phyloP scores from a whole-genome alignment of 768 basidiomycete genomes.

The Boletus eberwhitei region DNA sequence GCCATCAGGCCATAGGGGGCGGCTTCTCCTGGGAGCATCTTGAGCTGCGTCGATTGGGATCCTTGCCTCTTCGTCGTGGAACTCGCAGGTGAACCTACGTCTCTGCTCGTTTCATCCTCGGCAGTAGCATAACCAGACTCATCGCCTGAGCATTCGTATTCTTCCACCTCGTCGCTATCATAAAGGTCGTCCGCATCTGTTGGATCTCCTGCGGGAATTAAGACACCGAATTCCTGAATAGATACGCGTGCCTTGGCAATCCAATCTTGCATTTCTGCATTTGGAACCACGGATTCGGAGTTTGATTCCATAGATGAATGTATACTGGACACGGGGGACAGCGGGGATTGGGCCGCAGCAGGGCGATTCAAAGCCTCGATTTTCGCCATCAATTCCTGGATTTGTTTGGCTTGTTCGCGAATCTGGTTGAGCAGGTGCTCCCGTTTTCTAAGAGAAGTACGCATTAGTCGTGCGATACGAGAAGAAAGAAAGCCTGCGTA shows the following conservation, averaged over 20 bases:
- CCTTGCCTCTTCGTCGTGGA: conserved; percentile 39
- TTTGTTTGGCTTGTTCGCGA: conserved; percentile 68
- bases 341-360: conserved; percentile 33
- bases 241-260: conserved; percentile 69
- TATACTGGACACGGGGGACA: conserved; percentile 28
- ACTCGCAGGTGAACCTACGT: conserved; percentile 30
- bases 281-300: conserved; percentile 32
- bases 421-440: conserved; percentile 78
- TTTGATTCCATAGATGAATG: conserved; percentile 27
- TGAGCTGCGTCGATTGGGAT: conserved; percentile 41
- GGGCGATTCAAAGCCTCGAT: conserved; percentile 48
- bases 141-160: conserved; percentile 34
- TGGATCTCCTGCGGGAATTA: conserved; percentile 61
- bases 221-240: conserved; percentile 63
- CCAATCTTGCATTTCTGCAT: conserved; percentile 71
- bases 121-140: conserved; percentile 30
- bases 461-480: background rate
- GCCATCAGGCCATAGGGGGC: conserved; percentile 77
- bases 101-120: conserved; percentile 22
- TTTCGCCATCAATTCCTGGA: conserved; percentile 66
- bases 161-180: conserved; percentile 37
- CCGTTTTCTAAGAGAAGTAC: conserved; percentile 54
- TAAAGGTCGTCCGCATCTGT: conserved; percentile 40
- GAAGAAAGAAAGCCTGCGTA: conserved; percentile 36
- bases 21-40: conserved; percentile 57